phyloP scores from a whole-genome alignment of 129 eudicot species.

The Logfia minima region DNA sequence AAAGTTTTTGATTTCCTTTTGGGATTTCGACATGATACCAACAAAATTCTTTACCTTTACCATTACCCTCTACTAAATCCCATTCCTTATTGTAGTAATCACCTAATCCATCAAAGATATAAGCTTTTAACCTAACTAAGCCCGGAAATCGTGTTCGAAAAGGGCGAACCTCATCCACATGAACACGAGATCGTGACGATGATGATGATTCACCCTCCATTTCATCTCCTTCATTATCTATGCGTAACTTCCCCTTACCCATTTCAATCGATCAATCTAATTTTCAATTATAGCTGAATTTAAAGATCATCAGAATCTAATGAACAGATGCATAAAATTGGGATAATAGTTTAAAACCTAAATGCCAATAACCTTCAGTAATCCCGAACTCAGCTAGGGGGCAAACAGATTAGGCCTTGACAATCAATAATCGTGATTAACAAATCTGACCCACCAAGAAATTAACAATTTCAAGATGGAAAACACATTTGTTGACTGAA shows the following conservation, averaged over 20 bases:
- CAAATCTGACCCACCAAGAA: slow-evolving; percentile 13
- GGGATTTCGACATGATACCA: slow-evolving; percentile 99
- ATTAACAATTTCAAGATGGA: slow-evolving; percentile 6
- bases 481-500: neutral
- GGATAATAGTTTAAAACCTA: slow-evolving; percentile 19
- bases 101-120: slow-evolving; percentile 92
- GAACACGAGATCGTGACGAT: slow-evolving; percentile 26
- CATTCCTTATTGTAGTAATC: slow-evolving; percentile 86
- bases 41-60: slow-evolving; percentile 77
- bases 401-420: neutral
- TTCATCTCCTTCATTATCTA: slow-evolving; percentile 51
- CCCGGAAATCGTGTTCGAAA: slow-evolving; percentile 49
- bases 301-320: neutral
- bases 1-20: slow-evolving; percentile 75
- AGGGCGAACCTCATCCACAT: slow-evolving; percentile 25
- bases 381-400: neutral
- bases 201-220: slow-evolving; percentile 46
- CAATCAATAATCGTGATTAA: slow-evolving; percentile 12
- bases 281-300: slow-evolving; percentile 2
- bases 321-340: slow-evolving; percentile 1
- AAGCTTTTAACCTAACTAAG: slow-evolving; percentile 65
- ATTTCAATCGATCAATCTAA: slow-evolving; percentile 19
- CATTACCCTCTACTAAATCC: slow-evolving; percentile 75
- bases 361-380: neutral
- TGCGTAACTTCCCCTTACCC: slow-evolving; percentile 24